These are phyloP conservation scores for Boletus semigastroideus DNA, from an alignment of 1,284 basidiomycete genomes.

Conservation along the genomic window DNA sequence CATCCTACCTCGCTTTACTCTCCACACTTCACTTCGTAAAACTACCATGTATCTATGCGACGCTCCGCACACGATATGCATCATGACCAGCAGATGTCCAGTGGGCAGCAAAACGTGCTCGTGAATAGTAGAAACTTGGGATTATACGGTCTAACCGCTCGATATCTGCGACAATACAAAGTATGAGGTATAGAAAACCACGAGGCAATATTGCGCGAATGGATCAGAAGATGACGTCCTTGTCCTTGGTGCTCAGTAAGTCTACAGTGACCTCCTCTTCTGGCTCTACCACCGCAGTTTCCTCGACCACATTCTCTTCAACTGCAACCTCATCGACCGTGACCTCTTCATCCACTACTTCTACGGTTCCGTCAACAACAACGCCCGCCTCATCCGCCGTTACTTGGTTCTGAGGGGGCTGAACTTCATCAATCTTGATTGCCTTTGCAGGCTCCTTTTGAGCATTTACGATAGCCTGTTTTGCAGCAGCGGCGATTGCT, in stretches of 20 bases:
- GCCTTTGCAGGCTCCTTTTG: conserved; percentile 32
- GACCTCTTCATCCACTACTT: conserved; percentile 25
- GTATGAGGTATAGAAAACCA: conserved; percentile 15
- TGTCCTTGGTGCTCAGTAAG: conserved; percentile 82
- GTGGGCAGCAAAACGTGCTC: not conserved
- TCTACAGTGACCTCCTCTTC: conserved; percentile 45
- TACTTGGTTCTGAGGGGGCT: conserved; percentile 22
- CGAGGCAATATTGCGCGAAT: not conserved
- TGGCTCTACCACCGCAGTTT: conserved; percentile 4
- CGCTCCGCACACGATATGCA: conserved; percentile 50
- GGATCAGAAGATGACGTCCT: conserved; percentile 84
- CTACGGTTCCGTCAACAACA: conserved; percentile 1
- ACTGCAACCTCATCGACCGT: not conserved
- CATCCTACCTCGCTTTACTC: conserved; percentile 25
- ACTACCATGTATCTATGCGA: conserved; percentile 55
- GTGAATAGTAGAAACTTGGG: not conserved
- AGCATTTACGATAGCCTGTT: conserved; percentile 12
- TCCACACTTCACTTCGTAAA: conserved; percentile 41
- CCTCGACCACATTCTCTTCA: conserved; percentile 14
- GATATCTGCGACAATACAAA: not conserved
- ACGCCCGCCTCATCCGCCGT: conserved; percentile 28
- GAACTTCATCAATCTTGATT: conserved; percentile 18
- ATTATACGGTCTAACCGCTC: conserved; percentile 16
- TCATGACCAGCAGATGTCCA: conserved; percentile 35
- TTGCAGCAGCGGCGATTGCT: conserved; percentile 24